phyloP scores from a whole-genome alignment of 257 asterid genomes.

The Nicotiana knightiana region DNA sequence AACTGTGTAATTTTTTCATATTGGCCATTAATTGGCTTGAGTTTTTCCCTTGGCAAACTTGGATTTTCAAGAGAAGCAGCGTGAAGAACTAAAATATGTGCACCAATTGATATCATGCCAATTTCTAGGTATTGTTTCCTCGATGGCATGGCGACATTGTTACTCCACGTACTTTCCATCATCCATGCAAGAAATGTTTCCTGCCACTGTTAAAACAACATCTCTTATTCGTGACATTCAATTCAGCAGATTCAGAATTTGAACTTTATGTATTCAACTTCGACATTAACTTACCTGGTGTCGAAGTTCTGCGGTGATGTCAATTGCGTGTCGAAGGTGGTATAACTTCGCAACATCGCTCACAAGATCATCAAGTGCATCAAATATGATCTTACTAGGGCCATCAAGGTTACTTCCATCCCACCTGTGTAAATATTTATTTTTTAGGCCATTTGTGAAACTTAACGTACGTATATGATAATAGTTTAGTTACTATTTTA shows the following conservation, averaged over 20 bases:
- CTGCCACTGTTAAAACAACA: slow-evolving; percentile 36
- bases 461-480: no score
- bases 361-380: slow-evolving; percentile 48
- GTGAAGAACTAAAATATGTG: slow-evolving; percentile 39
- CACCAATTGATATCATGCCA: slow-evolving; percentile 39
- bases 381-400: slow-evolving; percentile 48
- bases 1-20: slow-evolving; percentile 38
- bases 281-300: slow-evolving; percentile 30
- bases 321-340: slow-evolving; percentile 17
- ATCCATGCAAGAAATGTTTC: slow-evolving; percentile 57
- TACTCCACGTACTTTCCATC: slow-evolving; percentile 56
- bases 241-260: neutral
- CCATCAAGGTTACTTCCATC: slow-evolving; percentile 42
- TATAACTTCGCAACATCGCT: slow-evolving; percentile 20
- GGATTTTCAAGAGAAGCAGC: slow-evolving; percentile 25
- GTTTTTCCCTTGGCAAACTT: neutral
- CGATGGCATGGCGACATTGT: slow-evolving; percentile 30
- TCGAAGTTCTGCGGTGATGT: slow-evolving; percentile 18
- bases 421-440: slow-evolving; percentile 33
- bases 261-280: no score
- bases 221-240: no score
- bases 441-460: no score
- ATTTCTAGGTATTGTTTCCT: slow-evolving; percentile 37
- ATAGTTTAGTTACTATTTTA: no score
- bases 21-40: slow-evolving; percentile 8